phyloP scores from a whole-genome alignment of 257 asterid species.

The Fraxinus quadrangulata region DNA sequence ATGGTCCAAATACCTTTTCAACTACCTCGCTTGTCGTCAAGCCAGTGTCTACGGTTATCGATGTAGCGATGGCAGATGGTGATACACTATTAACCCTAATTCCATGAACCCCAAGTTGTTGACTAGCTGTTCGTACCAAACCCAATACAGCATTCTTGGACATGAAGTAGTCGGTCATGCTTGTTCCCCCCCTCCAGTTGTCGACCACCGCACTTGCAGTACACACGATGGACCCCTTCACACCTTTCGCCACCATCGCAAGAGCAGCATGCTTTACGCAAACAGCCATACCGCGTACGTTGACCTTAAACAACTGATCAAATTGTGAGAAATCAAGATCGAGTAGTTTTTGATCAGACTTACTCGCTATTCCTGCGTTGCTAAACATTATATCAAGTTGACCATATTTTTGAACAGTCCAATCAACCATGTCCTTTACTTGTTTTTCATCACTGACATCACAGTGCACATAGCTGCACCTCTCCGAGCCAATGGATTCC shows the following conservation, averaged over 20 bases:
- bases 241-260: background rate
- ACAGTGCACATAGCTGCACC: background rate
- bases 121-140: background rate
- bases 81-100: slow-evolving; percentile 44
- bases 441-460: background rate
- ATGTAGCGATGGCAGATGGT: slow-evolving; percentile 35
- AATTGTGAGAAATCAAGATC: background rate
- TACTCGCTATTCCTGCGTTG: background rate
- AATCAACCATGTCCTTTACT: background rate
- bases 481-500: background rate
- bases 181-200: background rate
- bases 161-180: background rate
- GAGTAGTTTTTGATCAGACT: background rate
- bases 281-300: background rate
- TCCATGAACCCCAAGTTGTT: background rate
- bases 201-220: background rate
- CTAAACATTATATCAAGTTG: background rate
- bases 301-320: background rate
- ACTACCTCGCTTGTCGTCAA: slow-evolving; percentile 2
- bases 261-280: background rate
- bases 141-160: background rate
- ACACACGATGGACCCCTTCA: background rate
- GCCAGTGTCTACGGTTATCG: slow-evolving; percentile 4
- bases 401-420: background rate
- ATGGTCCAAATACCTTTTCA: slow-evolving; percentile 16